phyloP scores from a whole-genome alignment of 108 stramenopile genomes.

The Phaeodactylum tricornutum region DNA sequence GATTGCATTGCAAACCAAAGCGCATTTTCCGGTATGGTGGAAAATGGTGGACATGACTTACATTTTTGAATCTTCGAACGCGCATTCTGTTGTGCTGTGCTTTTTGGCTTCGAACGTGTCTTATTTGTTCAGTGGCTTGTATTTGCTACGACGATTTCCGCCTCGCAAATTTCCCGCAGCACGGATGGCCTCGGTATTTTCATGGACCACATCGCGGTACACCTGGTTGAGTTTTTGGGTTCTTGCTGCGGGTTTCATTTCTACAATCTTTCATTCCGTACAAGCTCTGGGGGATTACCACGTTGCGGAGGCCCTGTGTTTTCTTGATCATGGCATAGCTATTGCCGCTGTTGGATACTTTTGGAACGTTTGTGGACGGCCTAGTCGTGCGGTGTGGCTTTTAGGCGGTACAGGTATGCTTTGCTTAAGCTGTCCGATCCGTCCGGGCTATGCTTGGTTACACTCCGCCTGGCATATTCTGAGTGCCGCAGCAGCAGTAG shows the following conservation, averaged over 20 bases:
- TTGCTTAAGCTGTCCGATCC: slow-evolving; percentile 4
- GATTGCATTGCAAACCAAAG: slow-evolving; percentile 9
- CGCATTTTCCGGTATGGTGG: slow-evolving; percentile 29
- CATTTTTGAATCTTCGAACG: slow-evolving; percentile 4
- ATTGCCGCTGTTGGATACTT: slow-evolving; percentile 21
- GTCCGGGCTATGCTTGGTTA: slow-evolving; percentile 19
- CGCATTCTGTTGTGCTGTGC: slow-evolving; percentile 6
- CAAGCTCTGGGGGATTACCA: slow-evolving; percentile 25
- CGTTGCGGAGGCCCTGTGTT: slow-evolving; percentile 25
- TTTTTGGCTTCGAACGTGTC: slow-evolving; percentile 26
- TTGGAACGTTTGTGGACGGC: slow-evolving; percentile 24
- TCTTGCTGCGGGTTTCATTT: slow-evolving; percentile 20
- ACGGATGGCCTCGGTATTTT: background rate
- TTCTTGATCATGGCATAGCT: slow-evolving; percentile 37
- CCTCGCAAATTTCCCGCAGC: background rate
- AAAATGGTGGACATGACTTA: slow-evolving; percentile 17
- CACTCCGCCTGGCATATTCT: slow-evolving; percentile 36
- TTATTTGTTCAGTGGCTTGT: slow-evolving; percentile 17
- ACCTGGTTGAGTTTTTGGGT: slow-evolving; percentile 20
- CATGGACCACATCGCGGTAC: no score
- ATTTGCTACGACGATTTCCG: slow-evolving; percentile 5
- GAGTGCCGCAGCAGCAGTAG: slow-evolving; percentile 20
- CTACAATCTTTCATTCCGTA: slow-evolving; percentile 27
- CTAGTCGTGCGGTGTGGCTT: slow-evolving; percentile 7
- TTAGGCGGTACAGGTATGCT: slow-evolving; percentile 19